A percentile compares a stretch with the other conserved stretches of the same genome.
phyloP scores from a whole-genome alignment of 306 rosid species.

The Styphnolobium japonicum region DNA sequence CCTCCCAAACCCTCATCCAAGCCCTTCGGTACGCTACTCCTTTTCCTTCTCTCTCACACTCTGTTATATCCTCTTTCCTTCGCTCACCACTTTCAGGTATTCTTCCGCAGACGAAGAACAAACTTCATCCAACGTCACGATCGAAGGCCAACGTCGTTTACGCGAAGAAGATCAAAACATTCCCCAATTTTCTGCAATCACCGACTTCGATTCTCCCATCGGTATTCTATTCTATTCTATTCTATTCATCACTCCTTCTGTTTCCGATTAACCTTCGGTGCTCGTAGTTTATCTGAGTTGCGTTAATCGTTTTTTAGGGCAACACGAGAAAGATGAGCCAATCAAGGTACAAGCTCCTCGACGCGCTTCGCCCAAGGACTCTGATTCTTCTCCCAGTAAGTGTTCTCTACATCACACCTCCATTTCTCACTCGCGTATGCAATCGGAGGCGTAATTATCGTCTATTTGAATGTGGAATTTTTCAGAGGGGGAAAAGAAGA shows the following conservation, averaged over 20 bases:
- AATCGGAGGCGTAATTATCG: too few species aligned
- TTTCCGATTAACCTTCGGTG: too few species aligned
- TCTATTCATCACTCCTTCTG: neutral
- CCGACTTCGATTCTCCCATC: conserved; percentile 52
- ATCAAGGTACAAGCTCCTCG: conserved; percentile 21
- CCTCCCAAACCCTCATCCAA: conserved; percentile 49
- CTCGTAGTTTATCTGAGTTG: neutral
- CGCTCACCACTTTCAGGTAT: too few species aligned
- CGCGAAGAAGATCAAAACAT: conserved; percentile 15
- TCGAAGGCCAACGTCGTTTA: conserved; percentile 17
- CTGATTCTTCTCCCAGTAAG: conserved; percentile 33
- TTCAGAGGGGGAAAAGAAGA: conserved; percentile 42
- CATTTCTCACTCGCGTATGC: too few species aligned
- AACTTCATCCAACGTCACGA: conserved; percentile 12
- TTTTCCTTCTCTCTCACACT: neutral
- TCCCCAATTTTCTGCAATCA: conserved; percentile 54
- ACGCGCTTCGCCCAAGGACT: conserved; percentile 1
- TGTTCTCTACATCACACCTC: too few species aligned
- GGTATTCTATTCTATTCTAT: conserved; percentile 23
- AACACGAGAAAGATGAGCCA: conserved; percentile 24
- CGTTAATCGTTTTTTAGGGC: conserved; percentile 17
- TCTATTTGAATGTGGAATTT: neutral
- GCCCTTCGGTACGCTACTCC: conserved; percentile 6
- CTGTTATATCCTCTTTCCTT: neutral
- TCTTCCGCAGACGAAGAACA: conserved; percentile 15